Evolutionary conservation across 1,139 yeast species (phyloP).

Genomic region (Groenewaldozyma auringiensis): DNA sequence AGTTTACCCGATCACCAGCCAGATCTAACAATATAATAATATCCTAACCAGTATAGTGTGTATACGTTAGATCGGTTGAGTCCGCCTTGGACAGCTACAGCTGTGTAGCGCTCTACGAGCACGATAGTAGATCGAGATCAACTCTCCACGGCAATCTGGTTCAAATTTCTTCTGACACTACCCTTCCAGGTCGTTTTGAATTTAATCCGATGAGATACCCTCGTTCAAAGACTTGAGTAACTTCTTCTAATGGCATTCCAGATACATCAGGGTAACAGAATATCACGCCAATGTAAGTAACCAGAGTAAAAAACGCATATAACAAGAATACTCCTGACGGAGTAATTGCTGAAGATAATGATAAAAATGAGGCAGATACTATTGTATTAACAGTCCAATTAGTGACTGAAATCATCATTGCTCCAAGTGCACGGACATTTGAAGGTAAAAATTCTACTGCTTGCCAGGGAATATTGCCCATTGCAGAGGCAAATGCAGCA

Average conservation of each 20-base stretch:
- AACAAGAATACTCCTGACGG: slow-evolving; percentile 34
- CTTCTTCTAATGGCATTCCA: slow-evolving; percentile 41
- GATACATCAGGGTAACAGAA: slow-evolving; percentile 43
- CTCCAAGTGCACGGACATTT: slow-evolving; percentile 39
- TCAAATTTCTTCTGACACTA: too few species aligned
- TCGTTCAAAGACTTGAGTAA: slow-evolving; percentile 32
- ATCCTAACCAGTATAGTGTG: too few species aligned
- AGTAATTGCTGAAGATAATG: slow-evolving; percentile 30
- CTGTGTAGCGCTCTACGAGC: too few species aligned
- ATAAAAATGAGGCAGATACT: slow-evolving; percentile 36
- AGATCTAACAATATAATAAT: too few species aligned
- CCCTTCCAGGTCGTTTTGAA: neutral
- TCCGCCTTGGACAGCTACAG: too few species aligned
- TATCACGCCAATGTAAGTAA: slow-evolving; percentile 38
- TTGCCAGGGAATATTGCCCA: slow-evolving; percentile 45
- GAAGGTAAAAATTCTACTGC: slow-evolving; percentile 41
- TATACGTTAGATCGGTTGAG: too few species aligned
- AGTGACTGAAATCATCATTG: slow-evolving; percentile 38
- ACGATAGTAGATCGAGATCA: too few species aligned
- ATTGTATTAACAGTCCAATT: slow-evolving; percentile 40
- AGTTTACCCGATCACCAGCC: too few species aligned
- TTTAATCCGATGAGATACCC: slow-evolving; percentile 6
- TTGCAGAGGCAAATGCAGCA: slow-evolving; percentile 41
- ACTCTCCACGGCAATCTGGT: too few species aligned
- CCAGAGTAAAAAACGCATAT: slow-evolving; percentile 33